Base-by-base conservation (phyloP, 2,329 filamentous ascomycete species). In the Pseudofabraea citricarpa region DNA sequence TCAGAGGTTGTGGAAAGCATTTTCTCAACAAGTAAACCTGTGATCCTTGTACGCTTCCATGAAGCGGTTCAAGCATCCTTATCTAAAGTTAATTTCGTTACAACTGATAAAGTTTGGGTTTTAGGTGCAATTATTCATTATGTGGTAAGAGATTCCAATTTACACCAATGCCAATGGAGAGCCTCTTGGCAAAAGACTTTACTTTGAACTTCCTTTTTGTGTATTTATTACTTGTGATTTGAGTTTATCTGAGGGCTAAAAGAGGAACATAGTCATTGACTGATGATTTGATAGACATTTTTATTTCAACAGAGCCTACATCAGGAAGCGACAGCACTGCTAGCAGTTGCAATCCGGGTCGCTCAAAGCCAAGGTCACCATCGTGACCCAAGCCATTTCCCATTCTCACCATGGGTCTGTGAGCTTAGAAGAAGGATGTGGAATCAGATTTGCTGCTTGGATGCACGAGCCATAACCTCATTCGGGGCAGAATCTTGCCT, bases 361-460 rank as follows among this genome's bases (percentile, higher is more conserved):
- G 82, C 78, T 10, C 78, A 83, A 53, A 73, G 80, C 6, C 75
- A 87, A 64, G 81, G 81, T 3, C 66, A 87, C 9, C 81, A 87
- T 50, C 73, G 72, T 23, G 83, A 87, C 55, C 45, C 52, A 10
- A 39, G 38, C 10, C 45, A 52, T 19, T 55, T 53, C 29, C 52
- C 52, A 19, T 53, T 41, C 38, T 50, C 52, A 2, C 47, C 48
- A 6, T 55, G 52, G 52, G 50, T 55, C 3, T 43, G 40, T 15
- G 49, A 54, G 23, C 45, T 54, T 15, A 43, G 51, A 6, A 22
- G 49, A 12, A 40, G 51, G 20, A 41, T 45, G 16, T 54, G 46
- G 44, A 54, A 50, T 24, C 41, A 54, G 26, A 26, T 54, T 10
- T 52, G 39, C 33, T 40, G 41, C 15, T 45, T 55, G 6, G 52